phyloP scores from a whole-genome alignment of 495 filamentous ascomycete species.

The Penicillium paxilli region DNA sequence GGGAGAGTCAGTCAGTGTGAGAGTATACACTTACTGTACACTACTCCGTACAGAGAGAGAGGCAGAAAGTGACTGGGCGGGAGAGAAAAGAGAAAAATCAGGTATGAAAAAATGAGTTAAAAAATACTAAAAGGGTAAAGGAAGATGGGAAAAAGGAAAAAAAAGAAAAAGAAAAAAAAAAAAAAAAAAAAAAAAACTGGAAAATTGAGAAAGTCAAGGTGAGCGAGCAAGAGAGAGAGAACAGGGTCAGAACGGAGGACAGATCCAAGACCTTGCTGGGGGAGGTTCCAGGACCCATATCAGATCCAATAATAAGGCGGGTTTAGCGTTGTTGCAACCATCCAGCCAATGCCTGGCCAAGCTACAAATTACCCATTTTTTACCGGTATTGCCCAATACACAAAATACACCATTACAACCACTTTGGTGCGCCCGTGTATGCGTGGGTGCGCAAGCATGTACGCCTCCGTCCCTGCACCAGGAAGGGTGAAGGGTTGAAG shows the following conservation, averaged over 20 bases:
- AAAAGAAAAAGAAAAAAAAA: not conserved
- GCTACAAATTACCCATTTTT: not conserved
- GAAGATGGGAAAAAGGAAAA: not conserved
- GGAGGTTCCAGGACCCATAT: conserved; percentile 36
- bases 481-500: conserved; percentile 16
- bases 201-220: conserved; percentile 5
- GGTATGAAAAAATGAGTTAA: not conserved
- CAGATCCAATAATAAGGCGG: conserved; percentile 42
- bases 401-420: not conserved
- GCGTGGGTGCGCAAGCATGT: conserved; percentile 23
- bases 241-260: conserved; percentile 20
- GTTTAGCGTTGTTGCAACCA: conserved; percentile 42
- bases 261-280: conserved; percentile 25
- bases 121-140: conserved; percentile 3
- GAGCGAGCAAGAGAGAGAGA: no score
- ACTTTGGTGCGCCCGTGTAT: not conserved
- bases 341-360: conserved; percentile 17
- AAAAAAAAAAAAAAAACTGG: conserved; percentile 3
- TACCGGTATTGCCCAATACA: not conserved
- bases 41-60: conserved; percentile 13
- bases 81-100: not conserved
- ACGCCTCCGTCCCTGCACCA: conserved; percentile 25
- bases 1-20: conserved; percentile 5
- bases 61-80: conserved; percentile 5
- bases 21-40: no score